These are phyloP conservation scores for Kondoa malvinella DNA, from an alignment of 768 basidiomycete genomes.

Conservation along the genomic window DNA sequence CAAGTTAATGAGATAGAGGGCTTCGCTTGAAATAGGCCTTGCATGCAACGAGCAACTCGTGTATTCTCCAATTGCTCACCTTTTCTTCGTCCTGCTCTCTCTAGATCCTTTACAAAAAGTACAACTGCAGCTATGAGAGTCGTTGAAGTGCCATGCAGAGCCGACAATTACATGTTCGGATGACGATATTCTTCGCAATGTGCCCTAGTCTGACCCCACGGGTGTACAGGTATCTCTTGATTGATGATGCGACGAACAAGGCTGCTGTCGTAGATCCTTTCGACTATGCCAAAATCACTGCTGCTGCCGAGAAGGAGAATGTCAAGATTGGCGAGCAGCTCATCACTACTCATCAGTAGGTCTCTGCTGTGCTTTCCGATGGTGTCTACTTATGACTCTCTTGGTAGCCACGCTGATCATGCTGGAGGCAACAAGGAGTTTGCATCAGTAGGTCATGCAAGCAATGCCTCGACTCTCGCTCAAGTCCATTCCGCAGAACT, in stretches of 20 bases:
- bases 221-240: constrained; percentile 56
- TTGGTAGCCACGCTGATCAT: neutral
- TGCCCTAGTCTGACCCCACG: neutral
- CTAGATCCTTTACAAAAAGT: neutral
- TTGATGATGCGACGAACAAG: constrained; percentile 46
- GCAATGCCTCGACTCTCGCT: too few species aligned
- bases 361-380: constrained; percentile 1
- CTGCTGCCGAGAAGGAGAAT: constrained; percentile 45
- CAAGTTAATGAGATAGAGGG: neutral
- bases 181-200: neutral
- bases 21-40: too few species aligned
- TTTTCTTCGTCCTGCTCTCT: neutral
- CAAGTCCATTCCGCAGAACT: too few species aligned
- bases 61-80: neutral
- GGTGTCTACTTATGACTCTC: neutral
- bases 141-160: neutral
- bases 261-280: constrained; percentile 69
- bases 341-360: constrained; percentile 57
- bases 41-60: constrained; percentile 8
- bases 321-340: constrained; percentile 46
- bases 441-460: too few species aligned
- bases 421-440: constrained; percentile 24
- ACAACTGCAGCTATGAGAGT: neutral
- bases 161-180: constrained; percentile 1
- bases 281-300: constrained; percentile 46